Conservation (phyloP, 139 green algal genomes). For the Asterochloris erici region DNA sequence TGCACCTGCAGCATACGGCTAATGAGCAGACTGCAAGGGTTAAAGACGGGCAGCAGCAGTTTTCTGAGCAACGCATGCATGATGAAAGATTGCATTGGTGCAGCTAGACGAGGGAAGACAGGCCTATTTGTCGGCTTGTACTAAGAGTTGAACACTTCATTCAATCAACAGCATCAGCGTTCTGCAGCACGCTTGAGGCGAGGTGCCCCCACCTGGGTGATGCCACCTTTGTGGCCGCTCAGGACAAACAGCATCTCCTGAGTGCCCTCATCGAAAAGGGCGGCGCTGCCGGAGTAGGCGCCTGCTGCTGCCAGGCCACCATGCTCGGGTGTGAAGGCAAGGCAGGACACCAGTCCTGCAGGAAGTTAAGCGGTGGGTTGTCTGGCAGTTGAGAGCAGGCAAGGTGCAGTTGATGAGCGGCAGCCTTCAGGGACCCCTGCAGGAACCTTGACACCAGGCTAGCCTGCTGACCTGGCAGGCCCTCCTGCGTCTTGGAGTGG, state of each 20-base stretch:
- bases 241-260: conserved; percentile 62
- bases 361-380: neutral
- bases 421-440: neutral
- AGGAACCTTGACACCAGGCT: no score
- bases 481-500: conserved; percentile 35
- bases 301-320: conserved; percentile 66
- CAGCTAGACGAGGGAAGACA: neutral
- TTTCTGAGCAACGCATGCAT: neutral
- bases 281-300: conserved; percentile 64
- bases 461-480: conserved; percentile 24
- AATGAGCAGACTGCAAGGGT: neutral
- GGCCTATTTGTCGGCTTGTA: neutral
- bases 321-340: conserved; percentile 59
- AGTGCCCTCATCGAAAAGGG: conserved; percentile 56
- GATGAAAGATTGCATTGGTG: neutral
- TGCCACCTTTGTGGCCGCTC: conserved; percentile 59
- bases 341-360: conserved; percentile 83
- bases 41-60: neutral
- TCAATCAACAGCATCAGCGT: neutral
- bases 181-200: neutral
- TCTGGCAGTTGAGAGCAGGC: neutral
- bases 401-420: neutral
- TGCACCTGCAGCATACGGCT: conserved; percentile 39
- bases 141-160: neutral
- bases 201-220: conserved; percentile 59